Evolutionary conservation across 306 rosid genomes (phyloP), one percentile per base, ranked within the genome.

Genomic region (Rosa persica): DNA sequence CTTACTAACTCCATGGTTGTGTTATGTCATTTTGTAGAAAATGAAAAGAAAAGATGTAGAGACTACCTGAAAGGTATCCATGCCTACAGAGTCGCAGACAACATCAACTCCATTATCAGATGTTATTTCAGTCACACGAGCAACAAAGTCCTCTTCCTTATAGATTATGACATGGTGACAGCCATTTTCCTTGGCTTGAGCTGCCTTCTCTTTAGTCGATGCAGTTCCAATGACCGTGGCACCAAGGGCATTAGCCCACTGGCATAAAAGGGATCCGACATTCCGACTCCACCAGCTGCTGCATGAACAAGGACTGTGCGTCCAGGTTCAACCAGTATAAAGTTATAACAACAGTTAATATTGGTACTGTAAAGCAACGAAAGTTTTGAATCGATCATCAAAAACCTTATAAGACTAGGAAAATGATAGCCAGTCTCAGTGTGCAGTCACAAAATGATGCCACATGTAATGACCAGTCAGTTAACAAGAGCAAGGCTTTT

Each of bases 211-310:
- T 69, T 86, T 76, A 23, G 80, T 90, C 67, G 97, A 94, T 60
- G 92, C 97, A 77, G 96, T 79, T 86, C 98, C 97, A 81, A 94
- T 87, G 67, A 94, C 93, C 69, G 89, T 94, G 79, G 98, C 97
- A 15, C 97, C 97, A 58, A 94, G 95, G 73, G 89, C 89, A 75
- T 89, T 89, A 78, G 90, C 95, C 98, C 98, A 92, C 71, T 94
- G 97, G 82, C 97, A 86, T 82, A 94, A 83, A n/a, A 94, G 87
- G 70, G 98, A 92, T 67, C 98, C 98, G 47, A 90, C 95, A 97
- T 90, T 67, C 98, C 98, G 47, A 90, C 95, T 74, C 97, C 97
- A 70, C 98, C 98, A 67, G 98, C 98, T 67, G 98, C 97, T 5
- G 98, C 98, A 70, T 92, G 98, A 60, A 92, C 86, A 40, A 94